Evolutionary conservation across 1,284 basidiomycete genomes (phyloP), one percentile per base, ranked within the genome.

Genomic region (Ceratobasidium sp.): DNA sequence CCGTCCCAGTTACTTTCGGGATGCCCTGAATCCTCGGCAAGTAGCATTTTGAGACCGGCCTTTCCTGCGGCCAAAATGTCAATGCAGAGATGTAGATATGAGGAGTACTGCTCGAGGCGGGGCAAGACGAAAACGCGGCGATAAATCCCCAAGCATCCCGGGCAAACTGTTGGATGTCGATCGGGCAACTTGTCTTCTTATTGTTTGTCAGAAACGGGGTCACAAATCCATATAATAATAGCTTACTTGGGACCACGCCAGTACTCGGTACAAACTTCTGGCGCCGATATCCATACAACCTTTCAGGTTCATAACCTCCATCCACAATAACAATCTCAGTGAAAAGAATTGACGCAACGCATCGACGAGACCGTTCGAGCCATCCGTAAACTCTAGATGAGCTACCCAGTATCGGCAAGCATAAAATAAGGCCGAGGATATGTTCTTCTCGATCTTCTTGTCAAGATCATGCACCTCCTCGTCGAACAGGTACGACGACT

Each of bases 11-110:
- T 14, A 36, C 27, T 29, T 31, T 27, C 24, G 36, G 19, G 19
- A 24, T n/a, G 29, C 63, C 11, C 33, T 33, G 22, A 1, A 29
- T 17, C 24, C 29, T 44, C 14, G 22, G 9, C 9, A 29, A 45
- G 36, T 51, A 65, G 63, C 19, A 33, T 51, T 24, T 27, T 22
- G 63, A 65, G 15, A 65, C 36, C 14, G 63, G 63, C 9, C 31
- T 53, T 1, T 19, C 15, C 29, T 50, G 27, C 4, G 63, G 63
- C 63, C 63, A 65, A 31, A 50, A 51, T 29, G 45, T 45, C 7
- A 65, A 48, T 24, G 47, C 29, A 1, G 63, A 65, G 1, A 50
- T n/a, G 63, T 65, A 65, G 4, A 65, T 65, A 33, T 65, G 63
- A 31, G 63, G 63, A 2, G 63, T 65, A 22, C 63, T 65, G 1